Percentiles rank a stretch among this genome's conserved stretches.
These are phyloP conservation scores for Planoprotostelium fungivorum DNA, from an alignment of 78 protist species.

Conservation along the genomic window DNA sequence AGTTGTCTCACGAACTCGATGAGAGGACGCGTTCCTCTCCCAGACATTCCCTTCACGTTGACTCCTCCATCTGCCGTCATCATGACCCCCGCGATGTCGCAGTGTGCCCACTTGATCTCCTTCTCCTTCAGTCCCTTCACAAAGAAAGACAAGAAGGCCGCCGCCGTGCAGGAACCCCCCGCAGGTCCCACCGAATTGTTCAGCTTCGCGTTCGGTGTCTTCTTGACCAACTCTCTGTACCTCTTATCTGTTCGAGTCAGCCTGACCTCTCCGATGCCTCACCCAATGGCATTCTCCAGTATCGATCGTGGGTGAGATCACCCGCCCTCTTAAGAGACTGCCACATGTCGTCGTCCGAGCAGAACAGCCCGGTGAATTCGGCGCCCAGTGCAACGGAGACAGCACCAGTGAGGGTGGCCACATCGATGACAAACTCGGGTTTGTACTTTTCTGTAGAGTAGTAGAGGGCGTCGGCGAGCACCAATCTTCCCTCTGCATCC, in stretches of 20 bases:
- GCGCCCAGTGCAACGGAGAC: constrained; percentile 72
- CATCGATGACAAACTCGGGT: constrained; percentile 62
- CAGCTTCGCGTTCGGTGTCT: constrained; percentile 24
- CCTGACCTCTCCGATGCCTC: too few relatives aligned
- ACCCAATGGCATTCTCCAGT: constrained; percentile 55
- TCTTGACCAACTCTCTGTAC: background rate
- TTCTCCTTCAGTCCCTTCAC: constrained; percentile 14
- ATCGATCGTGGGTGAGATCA: constrained; percentile 32
- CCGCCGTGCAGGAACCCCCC: constrained; percentile 56
- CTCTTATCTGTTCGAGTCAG: background rate
- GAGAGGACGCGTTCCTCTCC: constrained; percentile 37
- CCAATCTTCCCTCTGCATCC: constrained; percentile 91
- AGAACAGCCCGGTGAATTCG: constrained; percentile 52
- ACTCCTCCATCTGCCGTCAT: constrained; percentile 43
- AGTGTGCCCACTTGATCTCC: constrained; percentile 28
- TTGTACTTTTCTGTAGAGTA: constrained; percentile 55
- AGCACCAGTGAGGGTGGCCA: constrained; percentile 92
- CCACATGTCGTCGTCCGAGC: constrained; percentile 33
- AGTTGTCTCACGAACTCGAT: constrained; percentile 34
- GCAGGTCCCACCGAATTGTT: constrained; percentile 30
- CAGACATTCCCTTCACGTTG: constrained; percentile 56
- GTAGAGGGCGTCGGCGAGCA: constrained; percentile 78
- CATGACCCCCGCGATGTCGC: constrained; percentile 63
- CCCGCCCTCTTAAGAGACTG: constrained; percentile 16
- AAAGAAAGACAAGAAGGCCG: constrained; percentile 38